A percentile compares a stretch with the other conserved stretches of the same genome.
Evolutionary conservation across 176 grass and related monocot species (phyloP).

Genomic region (Oryza meyeriana): DNA sequence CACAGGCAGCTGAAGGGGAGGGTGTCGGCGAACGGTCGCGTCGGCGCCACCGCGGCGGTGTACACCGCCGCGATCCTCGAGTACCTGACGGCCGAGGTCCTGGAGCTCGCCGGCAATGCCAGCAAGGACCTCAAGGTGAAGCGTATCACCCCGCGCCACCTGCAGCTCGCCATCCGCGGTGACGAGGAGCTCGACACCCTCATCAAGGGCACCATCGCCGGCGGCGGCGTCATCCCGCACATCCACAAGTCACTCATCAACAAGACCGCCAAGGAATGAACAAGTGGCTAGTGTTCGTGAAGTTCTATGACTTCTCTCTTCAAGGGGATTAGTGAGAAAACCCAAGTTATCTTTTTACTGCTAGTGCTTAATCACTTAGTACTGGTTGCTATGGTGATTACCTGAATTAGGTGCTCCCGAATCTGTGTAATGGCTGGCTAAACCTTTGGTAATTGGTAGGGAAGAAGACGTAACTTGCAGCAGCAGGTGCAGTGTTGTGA

Average conservation of each 20-base stretch:
- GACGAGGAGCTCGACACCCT: constrained; percentile 50
- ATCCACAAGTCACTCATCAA: constrained; percentile 55
- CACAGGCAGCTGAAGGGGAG: constrained; percentile 44
- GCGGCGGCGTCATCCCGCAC: constrained; percentile 38
- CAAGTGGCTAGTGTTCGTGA: neutral
- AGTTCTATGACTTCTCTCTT: neutral
- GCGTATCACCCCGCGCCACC: constrained; percentile 42
- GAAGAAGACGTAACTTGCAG: neutral
- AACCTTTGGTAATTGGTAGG: neutral
- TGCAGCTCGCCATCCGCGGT: constrained; percentile 37
- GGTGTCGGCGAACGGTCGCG: constrained; percentile 31
- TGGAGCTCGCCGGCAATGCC: constrained; percentile 39
- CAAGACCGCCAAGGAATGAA: constrained; percentile 49
- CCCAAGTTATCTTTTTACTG: neutral
- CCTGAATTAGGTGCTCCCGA: constrained; percentile 4
- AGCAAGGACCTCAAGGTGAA: constrained; percentile 54
- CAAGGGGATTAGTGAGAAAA: neutral
- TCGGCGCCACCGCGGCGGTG: constrained; percentile 36
- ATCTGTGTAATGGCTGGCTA: neutral
- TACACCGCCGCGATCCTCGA: constrained; percentile 43
- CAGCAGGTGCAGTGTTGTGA: neutral
- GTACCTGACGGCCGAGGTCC: constrained; percentile 45
- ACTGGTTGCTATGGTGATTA: neutral
- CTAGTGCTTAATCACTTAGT: neutral
- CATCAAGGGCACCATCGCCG: constrained; percentile 47